Percentiles rank a stretch among this genome's conserved stretches.
Conservation (phyloP, 768 basidiomycete genomes). For the Trametes coccinea region DNA sequence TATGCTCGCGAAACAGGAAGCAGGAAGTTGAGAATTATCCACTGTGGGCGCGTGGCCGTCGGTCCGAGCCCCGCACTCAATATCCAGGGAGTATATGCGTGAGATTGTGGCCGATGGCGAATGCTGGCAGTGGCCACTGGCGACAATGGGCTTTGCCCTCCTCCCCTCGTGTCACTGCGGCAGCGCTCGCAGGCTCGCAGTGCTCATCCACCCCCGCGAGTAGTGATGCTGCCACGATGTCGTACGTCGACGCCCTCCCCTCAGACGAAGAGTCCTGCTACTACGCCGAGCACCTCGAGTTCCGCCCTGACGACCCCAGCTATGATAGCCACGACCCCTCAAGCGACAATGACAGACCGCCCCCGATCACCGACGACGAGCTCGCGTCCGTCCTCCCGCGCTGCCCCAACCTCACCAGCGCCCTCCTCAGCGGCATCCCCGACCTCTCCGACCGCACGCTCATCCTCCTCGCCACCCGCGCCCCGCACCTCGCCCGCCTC, state of each 20-base stretch:
- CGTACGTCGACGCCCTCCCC: slow-evolving; percentile 60
- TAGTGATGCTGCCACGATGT: slow-evolving; percentile 37
- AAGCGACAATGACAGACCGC: no score
- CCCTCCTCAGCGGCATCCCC: slow-evolving; percentile 66
- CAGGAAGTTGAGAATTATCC: no score
- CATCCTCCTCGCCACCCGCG: slow-evolving; percentile 58
- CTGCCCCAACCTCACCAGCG: slow-evolving; percentile 68
- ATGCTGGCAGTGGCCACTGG: no score
- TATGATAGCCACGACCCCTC: slow-evolving; percentile 31
- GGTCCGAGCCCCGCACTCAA: no score
- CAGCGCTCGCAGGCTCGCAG: no score
- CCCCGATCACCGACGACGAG: slow-evolving; percentile 48
- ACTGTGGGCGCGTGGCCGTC: no score
- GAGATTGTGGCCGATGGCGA: no score
- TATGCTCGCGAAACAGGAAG: no score
- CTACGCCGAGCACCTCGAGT: slow-evolving; percentile 58
- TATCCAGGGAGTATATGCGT: no score
- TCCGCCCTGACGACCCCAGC: slow-evolving; percentile 41
- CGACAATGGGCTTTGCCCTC: no score
- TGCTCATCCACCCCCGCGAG: no score
- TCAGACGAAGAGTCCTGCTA: slow-evolving; percentile 56
- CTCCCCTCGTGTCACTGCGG: no score
- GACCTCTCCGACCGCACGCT: slow-evolving; percentile 72
- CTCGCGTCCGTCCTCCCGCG: slow-evolving; percentile 55
- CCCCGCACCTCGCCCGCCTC: slow-evolving; percentile 69